phyloP scores from a whole-genome alignment of 1,284 basidiomycete genomes.

The Ustilago hordei region DNA sequence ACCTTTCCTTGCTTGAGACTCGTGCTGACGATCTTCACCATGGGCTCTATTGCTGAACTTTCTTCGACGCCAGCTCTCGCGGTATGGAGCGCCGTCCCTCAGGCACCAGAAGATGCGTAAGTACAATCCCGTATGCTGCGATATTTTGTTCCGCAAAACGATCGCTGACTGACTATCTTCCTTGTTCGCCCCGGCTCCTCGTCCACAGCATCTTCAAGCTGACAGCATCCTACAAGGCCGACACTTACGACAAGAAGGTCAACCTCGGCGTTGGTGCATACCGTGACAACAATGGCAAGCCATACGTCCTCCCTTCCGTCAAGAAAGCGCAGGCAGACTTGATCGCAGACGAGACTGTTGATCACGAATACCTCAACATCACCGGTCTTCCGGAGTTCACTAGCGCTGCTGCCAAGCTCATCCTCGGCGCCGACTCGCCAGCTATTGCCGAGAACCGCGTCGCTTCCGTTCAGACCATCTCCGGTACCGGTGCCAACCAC shows the following conservation, averaged over 20 bases:
- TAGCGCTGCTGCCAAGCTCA: constrained; percentile 81
- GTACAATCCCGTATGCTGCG: constrained; percentile 1
- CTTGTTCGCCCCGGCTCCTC: too few relatives aligned
- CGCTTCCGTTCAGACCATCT: constrained; percentile 77
- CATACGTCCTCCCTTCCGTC: constrained; percentile 71
- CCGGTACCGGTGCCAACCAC: constrained; percentile 95
- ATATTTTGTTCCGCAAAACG: too few relatives aligned
- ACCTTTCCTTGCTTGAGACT: constrained; percentile 1
- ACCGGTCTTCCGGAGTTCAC: constrained; percentile 87
- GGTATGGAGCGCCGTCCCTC: constrained; percentile 55
- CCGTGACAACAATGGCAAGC: constrained; percentile 71
- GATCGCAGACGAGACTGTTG: constrained; percentile 78
- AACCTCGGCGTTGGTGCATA: constrained; percentile 80
- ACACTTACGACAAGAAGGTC: constrained; percentile 83
- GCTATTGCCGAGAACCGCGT: constrained; percentile 77
- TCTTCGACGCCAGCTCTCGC: constrained; percentile 37
- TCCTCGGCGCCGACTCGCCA: constrained; percentile 80
- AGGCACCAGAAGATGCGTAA: constrained; percentile 63
- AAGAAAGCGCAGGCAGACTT: constrained; percentile 78
- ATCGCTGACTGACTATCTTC: background rate
- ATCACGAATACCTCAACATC: constrained; percentile 95
- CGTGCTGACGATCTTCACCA: constrained; percentile 28
- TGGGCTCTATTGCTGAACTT: constrained; percentile 36
- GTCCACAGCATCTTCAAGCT: constrained; percentile 82
- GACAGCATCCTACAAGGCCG: constrained; percentile 86